Evolutionary conservation across 2,329 filamentous ascomycete species (phyloP), one percentile per base, ranked within the genome.

Genomic region (Microdochium trichocladiopsis): DNA sequence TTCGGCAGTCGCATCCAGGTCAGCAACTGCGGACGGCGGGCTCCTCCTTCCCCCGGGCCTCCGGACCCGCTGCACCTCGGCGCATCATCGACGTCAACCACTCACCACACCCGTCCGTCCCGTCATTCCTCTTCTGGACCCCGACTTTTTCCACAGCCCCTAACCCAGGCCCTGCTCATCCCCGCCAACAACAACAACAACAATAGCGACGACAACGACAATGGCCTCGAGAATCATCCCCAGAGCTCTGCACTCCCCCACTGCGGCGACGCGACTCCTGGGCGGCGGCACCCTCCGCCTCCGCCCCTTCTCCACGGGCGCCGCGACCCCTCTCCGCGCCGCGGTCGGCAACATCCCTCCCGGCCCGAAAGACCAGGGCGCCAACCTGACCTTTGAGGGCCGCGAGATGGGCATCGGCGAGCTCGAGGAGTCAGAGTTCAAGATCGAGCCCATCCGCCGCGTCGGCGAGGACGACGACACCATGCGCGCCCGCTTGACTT

Each of bases 361-460:
- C 22, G 58, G 61, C 52, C 63, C 61, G 53, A 60, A 60, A 9
- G 61, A 60, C 51, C 51, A 57, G 22, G 54, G 53, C 4, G 11
- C 43, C 41, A 18, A 21, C 41, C 9, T 18, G 49, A 45, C 36
- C 36, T 18, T 25, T 3, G 16, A 22, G 23, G 48, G 51, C 6
- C 50, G 56, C 37, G 90, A 96, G 60, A 79, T 95, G 55, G 84
- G 76, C 47, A 88, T 94, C 62, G 91, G 90, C 65, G 90, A 96
- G 76, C 83, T 96, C 64, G 84, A 95, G 67, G 90, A 90, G 59
- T 88, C 86, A 57, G 80, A 82, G 53, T 96, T 97, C 73, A 88
- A 83, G 68, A 85, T 97, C 63, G 90, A 95, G 77, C 94, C 94
- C n/a, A 72, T 97, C 59, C 83, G 88, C 55, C 82, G 94, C 50